A percentile compares a stretch with the other conserved stretches of the same genome.
phyloP scores from a whole-genome alignment of 2,329 filamentous ascomycete species.

The Nigrograna mackinnonii region DNA sequence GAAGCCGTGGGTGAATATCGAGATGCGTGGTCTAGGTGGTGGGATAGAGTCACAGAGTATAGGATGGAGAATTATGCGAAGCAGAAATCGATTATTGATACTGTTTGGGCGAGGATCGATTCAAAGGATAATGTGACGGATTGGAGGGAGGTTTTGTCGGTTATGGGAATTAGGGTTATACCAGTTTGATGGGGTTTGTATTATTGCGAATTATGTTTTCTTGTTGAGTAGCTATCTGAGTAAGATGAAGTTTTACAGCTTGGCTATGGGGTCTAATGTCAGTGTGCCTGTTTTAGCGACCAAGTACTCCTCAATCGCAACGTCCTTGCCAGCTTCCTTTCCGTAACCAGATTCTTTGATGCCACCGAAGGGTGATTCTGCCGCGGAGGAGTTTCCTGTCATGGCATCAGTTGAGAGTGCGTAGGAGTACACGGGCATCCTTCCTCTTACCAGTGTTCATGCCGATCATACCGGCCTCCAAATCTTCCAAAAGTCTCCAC shows the following conservation, averaged over 20 bases:
- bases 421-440: neutral
- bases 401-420: neutral
- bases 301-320: slow-evolving; percentile 61
- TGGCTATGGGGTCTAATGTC: slow-evolving; percentile 48
- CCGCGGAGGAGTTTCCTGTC: slow-evolving; percentile 47
- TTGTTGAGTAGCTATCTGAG: too few species aligned
- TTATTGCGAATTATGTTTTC: too few species aligned
- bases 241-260: too few species aligned
- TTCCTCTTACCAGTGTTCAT: neutral
- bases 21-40: neutral
- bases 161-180: neutral
- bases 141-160: neutral
- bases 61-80: neutral
- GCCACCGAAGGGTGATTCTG: slow-evolving; percentile 64
- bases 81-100: neutral
- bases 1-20: neutral
- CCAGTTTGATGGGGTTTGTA: too few species aligned
- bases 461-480: neutral
- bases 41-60: neutral
- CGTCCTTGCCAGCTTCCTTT: slow-evolving; percentile 65
- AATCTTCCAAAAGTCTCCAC: neutral
- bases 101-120: neutral
- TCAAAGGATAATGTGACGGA: neutral
- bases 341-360: slow-evolving; percentile 67
- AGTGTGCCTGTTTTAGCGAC: slow-evolving; percentile 65